Base-by-base conservation (phyloP, 495 filamentous ascomycete species). In the Xylaria bambusicola region DNA sequence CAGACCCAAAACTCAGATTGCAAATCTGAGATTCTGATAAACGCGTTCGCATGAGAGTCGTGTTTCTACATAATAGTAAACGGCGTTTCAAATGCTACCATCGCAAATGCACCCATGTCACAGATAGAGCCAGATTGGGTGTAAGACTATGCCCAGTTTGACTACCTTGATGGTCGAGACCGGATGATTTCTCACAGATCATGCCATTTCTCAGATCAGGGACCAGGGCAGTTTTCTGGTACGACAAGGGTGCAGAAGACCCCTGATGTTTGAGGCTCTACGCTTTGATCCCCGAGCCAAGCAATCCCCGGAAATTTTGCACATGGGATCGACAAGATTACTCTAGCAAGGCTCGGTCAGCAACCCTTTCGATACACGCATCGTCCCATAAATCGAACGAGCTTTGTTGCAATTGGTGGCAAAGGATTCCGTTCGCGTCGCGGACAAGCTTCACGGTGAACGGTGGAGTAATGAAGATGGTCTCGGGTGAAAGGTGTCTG, bases 171-270 rank as follows among this genome's bases (percentile, higher is more conserved):
- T 23, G 26, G 42, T 21, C 29, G 6, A 60, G 18, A 58, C 52
- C 36, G 36, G 55, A 38, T 64, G 54, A 59, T 69, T 35, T 47
- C 58, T 55, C 55, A 59, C 52, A n/a, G 33, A 49, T 67, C 64
- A 60, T 66, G 64, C 67, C 62, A 69, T 64, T n/a, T 45, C 62
- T 69, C 67, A 67, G 64, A 65, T 69, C 67, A 69, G 62, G 65
- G 62, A 48, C 60, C 54, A 52, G 50, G 44, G 49, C 60, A 36
- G 56, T 58, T 59, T 58, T 59, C 62, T 36, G 62, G 56, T 40
- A 60, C 58, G 42, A 50, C 62, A 60, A 62, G 67, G 57, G 62
- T 45, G 64, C 57, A 17, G 59, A 57, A 60, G 64, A 67, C 63
- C 67, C 60, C 44, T 61, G 48, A 55, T 56, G 67, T 69, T 62